These are phyloP conservation scores for Ilyonectria robusta DNA, from an alignment of 2,329 filamentous ascomycete species.

Conservation along the genomic window DNA sequence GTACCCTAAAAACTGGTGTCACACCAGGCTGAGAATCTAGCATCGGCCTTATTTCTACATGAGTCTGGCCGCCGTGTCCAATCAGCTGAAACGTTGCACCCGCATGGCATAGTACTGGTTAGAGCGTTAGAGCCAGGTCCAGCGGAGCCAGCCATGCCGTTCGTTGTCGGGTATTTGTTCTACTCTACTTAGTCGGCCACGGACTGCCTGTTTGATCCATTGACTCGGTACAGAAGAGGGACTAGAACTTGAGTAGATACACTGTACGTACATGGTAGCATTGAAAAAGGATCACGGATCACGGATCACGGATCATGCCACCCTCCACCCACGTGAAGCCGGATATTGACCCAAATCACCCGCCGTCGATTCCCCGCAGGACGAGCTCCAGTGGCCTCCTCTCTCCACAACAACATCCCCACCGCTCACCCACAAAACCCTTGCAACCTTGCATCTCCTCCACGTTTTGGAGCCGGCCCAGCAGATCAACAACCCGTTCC, in stretches of 20 bases:
- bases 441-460: conserved; percentile 33
- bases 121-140: neutral
- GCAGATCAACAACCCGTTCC: conserved; percentile 32
- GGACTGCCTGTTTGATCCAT: neutral
- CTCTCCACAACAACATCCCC: conserved; percentile 5
- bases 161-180: neutral
- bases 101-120: neutral
- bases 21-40: conserved; percentile 4
- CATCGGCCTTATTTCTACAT: conserved; percentile 23
- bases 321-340: conserved; percentile 7
- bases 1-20: neutral
- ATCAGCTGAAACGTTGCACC: neutral
- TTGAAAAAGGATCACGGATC: neutral
- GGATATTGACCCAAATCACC: conserved; percentile 27
- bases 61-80: conserved; percentile 12
- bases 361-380: conserved; percentile 2
- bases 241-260: neutral
- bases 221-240: neutral
- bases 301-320: conserved; percentile 28
- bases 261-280: neutral
- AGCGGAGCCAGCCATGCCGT: neutral
- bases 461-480: conserved; percentile 36
- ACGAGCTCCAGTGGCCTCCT: neutral
- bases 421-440: conserved; percentile 25
- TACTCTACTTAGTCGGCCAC: neutral